Evolutionary conservation across 2,329 filamentous ascomycete genomes (phyloP), one percentile per base, ranked within the genome.

Genomic region (Diaporthe vaccinii): DNA sequence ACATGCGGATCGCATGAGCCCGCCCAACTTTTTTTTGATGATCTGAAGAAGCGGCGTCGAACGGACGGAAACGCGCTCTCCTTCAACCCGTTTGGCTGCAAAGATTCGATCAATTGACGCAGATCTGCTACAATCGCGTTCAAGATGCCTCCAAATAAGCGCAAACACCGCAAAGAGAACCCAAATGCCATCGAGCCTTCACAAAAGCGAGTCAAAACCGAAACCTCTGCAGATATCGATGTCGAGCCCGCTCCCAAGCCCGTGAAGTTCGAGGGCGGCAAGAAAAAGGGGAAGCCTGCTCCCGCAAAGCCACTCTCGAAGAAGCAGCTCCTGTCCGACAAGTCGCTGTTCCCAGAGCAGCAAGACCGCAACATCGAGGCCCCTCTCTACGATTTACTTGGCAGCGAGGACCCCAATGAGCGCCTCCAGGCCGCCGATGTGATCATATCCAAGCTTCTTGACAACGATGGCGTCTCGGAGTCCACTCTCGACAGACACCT

Each of bases 321-420:
- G 69, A 84, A 84, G 76, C 79, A 80, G 46, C 83, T 82, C 5
- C 74, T 76, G 2, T 70, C 75, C 74, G 82, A 87, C 79, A 86
- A 84, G 73, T 81, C 84, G 1, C 84, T 85, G 1, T 93, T 93
- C 78, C 82, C 88, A 78, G 89, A 91, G 76, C 84, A 87, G 8
- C 88, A 89, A 51, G 89, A 92, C 75, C 87, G 90, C 76, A 88
- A 87, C 79, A 85, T 90, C 77, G 91, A 93, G 79, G 89, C 89
- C 3, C 83, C 84, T 3, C 84, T 93, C 3, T 93, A 93, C 81
- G 88, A 92, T 34, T 84, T 89, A 1, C 87, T 93, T 1, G 89
- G 89, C 44, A 92, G 90, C 78, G 89, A 91, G 78, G 90, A 92
- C 78, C 83, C 84, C 25, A 82, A 84, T 20, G 88, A 92, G 58